A percentile compares a stretch with the other conserved stretches of the same genome.
These are phyloP conservation scores for Hypoxylon sp. DNA, from an alignment of 2,329 filamentous ascomycete genomes.

Conservation along the genomic window DNA sequence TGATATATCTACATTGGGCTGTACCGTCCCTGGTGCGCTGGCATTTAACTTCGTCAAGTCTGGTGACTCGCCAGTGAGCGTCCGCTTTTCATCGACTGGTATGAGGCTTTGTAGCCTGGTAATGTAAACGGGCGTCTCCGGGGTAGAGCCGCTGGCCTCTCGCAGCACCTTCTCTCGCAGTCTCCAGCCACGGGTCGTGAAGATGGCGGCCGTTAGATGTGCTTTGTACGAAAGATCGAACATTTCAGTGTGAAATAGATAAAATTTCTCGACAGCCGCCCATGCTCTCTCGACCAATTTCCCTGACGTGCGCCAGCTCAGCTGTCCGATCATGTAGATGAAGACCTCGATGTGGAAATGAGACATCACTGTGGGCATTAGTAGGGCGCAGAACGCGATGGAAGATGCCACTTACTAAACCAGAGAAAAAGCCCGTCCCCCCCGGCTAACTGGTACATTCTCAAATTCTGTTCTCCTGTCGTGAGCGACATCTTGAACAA, in stretches of 20 bases:
- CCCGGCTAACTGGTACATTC: constrained; percentile 57
- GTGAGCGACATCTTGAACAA: constrained; percentile 66
- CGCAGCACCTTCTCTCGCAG: constrained; percentile 59
- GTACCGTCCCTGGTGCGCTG: constrained; percentile 7
- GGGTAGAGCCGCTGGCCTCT: constrained; percentile 51
- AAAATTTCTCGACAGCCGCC: constrained; percentile 60
- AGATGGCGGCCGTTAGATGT: constrained; percentile 59
- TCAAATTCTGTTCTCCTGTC: constrained; percentile 60
- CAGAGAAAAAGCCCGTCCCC: constrained; percentile 63
- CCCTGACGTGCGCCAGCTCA: constrained; percentile 62
- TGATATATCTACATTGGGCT: constrained; percentile 38
- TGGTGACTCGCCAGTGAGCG: constrained; percentile 40
- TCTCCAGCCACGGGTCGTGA: constrained; percentile 65
- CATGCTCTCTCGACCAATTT: constrained; percentile 66
- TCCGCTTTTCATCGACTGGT: constrained; percentile 55
- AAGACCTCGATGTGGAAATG: constrained; percentile 70
- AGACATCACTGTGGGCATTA: constrained; percentile 44
- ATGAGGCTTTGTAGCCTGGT: constrained; percentile 58
- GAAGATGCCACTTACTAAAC: constrained; percentile 57
- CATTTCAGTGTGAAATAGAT: constrained; percentile 63
- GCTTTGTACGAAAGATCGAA: constrained; percentile 61
- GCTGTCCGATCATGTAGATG: constrained; percentile 65
- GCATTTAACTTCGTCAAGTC: constrained; percentile 20
- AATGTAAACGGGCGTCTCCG: constrained; percentile 61
- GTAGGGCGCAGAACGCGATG: constrained; percentile 14